Base-by-base conservation (phyloP, 257 asterid genomes). In the Petrea volubilis region DNA sequence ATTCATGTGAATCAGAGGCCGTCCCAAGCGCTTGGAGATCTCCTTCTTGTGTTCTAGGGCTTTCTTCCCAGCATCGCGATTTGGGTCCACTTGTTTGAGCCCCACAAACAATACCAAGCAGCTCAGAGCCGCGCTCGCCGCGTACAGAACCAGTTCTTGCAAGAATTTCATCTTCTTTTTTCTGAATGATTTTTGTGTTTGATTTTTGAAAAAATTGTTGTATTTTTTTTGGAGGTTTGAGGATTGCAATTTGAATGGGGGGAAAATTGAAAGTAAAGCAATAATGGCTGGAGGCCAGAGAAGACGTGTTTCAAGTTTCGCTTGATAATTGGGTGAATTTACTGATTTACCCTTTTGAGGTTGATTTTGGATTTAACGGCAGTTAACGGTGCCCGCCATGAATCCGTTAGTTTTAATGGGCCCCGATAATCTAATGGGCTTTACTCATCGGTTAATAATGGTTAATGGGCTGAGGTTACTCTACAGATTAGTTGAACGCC, bases 51-150 rank as follows among this genome's bases (percentile, higher is more conserved):
- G 89, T 50, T 95, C 88, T n/a, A 81, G 78, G 24, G 96, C 92
- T 78, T 92, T 95, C 76, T 86, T 86, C 41, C 93, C 70, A 1
- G 95, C 79, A 17, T 91, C 97, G 18, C 96, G 95, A 70, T 92
- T 90, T 46, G 97, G 97, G 92, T 92, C 98, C 40, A 92, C 78
- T 17, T 79, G 79, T 62, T 80, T 87, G 63, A 91, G 90, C 58
- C 97, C 98, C 38, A 84, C 84, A 79, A 84, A 81, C 77, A 91
- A 72, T 21, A 92, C 96, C 79, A 95, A 78, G 69, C 90, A 82
- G 78, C 98, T 94, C 38, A 94, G 67, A 25, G 96, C 97, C 2
- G 98, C 96, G 85, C 97, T 90, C 69, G 96, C 98, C 36, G 96
- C 98, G 43, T 84, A 90, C 43, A 88, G 80, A 44, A 91, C 58